Percentiles rank a stretch among this genome's conserved stretches.
Conservation (phyloP, 441 rosid species). For the Erodium moschatum region DNA sequence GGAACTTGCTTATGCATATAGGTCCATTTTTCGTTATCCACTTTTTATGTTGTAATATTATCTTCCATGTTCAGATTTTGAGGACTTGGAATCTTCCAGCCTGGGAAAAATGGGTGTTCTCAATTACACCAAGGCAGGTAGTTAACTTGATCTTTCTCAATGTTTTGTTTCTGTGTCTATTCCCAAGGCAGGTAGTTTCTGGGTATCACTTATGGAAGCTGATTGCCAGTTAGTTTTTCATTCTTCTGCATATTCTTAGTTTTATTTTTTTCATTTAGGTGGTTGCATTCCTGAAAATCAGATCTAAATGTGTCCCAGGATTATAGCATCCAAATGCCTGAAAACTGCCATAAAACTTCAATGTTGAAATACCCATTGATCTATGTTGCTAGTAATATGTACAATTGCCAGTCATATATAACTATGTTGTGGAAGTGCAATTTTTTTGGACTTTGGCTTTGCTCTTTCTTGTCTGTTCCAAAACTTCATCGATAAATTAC, state of each 20-base stretch:
- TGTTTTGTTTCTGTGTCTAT: not conserved
- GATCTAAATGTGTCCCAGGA: not conserved
- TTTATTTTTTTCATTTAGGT: not conserved
- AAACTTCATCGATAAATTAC: not conserved
- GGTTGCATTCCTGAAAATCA: not conserved
- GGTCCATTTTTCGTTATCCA: not conserved
- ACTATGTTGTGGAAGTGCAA: not conserved
- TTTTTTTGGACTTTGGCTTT: not conserved
- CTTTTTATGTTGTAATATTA: conserved; percentile 8
- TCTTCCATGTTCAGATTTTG: conserved; percentile 42
- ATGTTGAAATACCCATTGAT: not conserved
- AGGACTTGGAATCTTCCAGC: conserved; percentile 56
- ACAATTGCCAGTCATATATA: not conserved
- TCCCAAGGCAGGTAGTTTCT: too few species aligned
- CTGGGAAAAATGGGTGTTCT: conserved; percentile 42
- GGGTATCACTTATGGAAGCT: not conserved
- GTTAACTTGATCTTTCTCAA: conserved; percentile 19
- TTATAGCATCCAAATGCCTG: not conserved
- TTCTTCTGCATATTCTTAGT: not conserved
- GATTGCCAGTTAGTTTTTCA: not conserved
- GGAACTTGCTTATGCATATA: not conserved
- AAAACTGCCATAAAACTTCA: conserved; percentile 1
- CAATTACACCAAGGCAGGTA: conserved; percentile 85
- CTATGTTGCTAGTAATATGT: not conserved
- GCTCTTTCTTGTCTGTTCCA: not conserved